Evolutionary conservation across 2,329 filamentous ascomycete species (phyloP), one percentile per base, ranked within the genome.

Genomic region (Ascocoryne sarcoides): DNA sequence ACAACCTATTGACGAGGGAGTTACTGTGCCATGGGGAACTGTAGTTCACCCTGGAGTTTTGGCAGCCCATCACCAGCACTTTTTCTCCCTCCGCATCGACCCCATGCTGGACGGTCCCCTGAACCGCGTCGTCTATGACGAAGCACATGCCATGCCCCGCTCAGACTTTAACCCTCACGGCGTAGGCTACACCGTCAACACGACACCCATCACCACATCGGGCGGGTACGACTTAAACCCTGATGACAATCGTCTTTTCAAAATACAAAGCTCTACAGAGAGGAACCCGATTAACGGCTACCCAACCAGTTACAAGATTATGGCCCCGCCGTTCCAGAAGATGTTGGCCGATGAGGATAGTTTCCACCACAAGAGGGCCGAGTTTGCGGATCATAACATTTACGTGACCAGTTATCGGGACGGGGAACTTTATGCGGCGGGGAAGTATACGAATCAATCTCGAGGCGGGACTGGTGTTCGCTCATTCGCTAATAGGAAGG

Each of bases 1-100:
- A 0, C 73, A 80, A 41, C 79, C 78, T 3, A 78, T 83, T 48
- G 78, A 83, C 43, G 72, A 80, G 44, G 76, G 74, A 10, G 58
- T 78, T 37, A 71, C 71, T 10, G 77, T 82, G 3, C 73, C 75
- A 2, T 82, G 75, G 65, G 80, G 79, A 23, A 84, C 79, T 1
- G 72, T 82, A 30, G 78, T 84, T 4, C 76, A 80, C 43, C 79
- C 79, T 0, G 79, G 80, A 32, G 79, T 82, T 12, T 71, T 86
- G 23, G 82, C 79, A 2, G 66, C 69, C 0, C 77, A 83, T 60
- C 83, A 88, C 54, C 83, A 89, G 56, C 84, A 88, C 60, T 82
- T 87, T 58, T 86, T 89, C 63, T 79, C 73, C 3, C 66, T 80
- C 4, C 71, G 76, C 7, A 65, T 81, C 10, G 76, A 81, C 53